Evolutionary conservation across 352 stramenopile genomes (phyloP).

Genomic region (Thraustotheca clavata): DNA sequence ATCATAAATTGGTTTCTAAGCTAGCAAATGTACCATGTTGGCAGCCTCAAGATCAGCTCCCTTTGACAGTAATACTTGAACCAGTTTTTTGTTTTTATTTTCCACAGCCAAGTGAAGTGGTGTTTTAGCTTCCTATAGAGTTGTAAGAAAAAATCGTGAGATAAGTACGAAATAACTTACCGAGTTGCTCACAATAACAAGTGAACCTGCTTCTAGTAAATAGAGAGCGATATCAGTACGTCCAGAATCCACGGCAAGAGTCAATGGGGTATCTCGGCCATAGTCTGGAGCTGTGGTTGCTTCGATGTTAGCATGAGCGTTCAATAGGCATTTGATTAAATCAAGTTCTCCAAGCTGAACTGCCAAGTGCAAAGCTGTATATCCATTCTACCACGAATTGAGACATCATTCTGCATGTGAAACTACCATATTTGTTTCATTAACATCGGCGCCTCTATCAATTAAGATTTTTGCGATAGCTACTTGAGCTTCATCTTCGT

Average conservation of each 20-base stretch:
- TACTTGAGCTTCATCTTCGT: conserved; percentile 1
- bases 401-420: background rate
- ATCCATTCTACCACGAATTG: background rate
- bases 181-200: conserved; percentile 1
- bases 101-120: conserved; percentile 1
- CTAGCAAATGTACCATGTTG: background rate
- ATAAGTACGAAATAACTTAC: background rate
- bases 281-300: background rate
- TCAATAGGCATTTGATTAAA: background rate
- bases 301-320: background rate
- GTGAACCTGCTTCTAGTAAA: background rate
- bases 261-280: background rate
- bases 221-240: background rate
- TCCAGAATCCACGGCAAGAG: background rate
- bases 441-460: background rate
- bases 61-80: background rate
- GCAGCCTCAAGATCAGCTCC: background rate
- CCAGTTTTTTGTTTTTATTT: background rate
- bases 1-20: background rate
- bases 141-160: background rate
- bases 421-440: background rate
- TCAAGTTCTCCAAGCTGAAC: background rate
- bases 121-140: background rate
- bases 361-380: background rate
- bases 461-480: background rate